Evolutionary conservation across 2,329 filamentous ascomycete genomes (phyloP).

Genomic region (Beauveria bassiana): DNA sequence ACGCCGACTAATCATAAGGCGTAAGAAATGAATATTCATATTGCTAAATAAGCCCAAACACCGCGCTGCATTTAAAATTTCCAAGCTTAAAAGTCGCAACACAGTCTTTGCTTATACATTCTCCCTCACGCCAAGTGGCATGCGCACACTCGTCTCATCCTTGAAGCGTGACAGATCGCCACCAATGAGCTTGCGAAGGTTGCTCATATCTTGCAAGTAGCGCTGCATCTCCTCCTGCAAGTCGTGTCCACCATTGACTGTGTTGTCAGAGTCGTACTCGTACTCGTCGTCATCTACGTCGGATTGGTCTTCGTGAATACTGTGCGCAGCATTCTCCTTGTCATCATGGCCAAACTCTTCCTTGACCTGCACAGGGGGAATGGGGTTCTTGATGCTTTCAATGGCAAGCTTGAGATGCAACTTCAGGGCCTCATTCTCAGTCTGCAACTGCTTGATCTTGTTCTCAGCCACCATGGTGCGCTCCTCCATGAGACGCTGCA

Average conservation of each 20-base stretch:
- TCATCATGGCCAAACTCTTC: constrained; percentile 16
- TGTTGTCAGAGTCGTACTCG: constrained; percentile 41
- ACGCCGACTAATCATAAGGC: not conserved
- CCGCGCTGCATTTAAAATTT: constrained; percentile 17
- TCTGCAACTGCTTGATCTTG: constrained; percentile 85
- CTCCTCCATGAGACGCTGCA: constrained; percentile 97
- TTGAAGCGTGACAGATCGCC: constrained; percentile 66
- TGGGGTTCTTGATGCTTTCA: constrained; percentile 83
- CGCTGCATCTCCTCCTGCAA: constrained; percentile 81
- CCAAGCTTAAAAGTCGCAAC: not conserved
- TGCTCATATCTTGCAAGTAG: constrained; percentile 75
- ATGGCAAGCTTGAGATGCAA: constrained; percentile 83
- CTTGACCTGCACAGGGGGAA: constrained; percentile 50
- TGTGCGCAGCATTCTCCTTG: constrained; percentile 24
- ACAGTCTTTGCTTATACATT: constrained; percentile 26
- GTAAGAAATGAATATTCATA: not conserved
- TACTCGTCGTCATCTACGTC: constrained; percentile 54
- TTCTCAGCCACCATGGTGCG: constrained; percentile 81
- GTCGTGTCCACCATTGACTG: constrained; percentile 46
- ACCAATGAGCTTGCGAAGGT: constrained; percentile 52
- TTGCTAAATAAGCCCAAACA: constrained; percentile 18
- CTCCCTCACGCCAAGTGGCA: constrained; percentile 37
- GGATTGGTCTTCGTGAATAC: constrained; percentile 30
- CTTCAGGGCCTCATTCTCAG: constrained; percentile 82
- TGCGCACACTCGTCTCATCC: constrained; percentile 53